Conservation (phyloP, 2,329 filamentous ascomycete species). For the Thelonectria olida region DNA sequence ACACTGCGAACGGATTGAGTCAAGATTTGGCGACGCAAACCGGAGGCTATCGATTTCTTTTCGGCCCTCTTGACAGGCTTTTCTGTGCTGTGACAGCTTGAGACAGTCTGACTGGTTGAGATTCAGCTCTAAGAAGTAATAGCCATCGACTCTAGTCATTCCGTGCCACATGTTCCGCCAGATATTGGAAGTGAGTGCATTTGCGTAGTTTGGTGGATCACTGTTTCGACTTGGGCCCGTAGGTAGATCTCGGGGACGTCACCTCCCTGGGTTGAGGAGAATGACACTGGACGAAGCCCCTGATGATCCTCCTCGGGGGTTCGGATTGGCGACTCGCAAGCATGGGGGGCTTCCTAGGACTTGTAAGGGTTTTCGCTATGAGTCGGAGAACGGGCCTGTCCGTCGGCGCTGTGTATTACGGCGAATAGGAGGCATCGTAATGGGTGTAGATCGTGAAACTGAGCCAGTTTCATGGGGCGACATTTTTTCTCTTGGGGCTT, state of each 20-base stretch:
- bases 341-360: conserved; percentile 1
- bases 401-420: neutral
- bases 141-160: conserved; percentile 6
- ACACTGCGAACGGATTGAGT: conserved; percentile 11
- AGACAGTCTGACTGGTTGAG: conserved; percentile 14
- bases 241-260: conserved; percentile 32
- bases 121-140: conserved; percentile 23
- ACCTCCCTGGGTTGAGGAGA: conserved; percentile 16
- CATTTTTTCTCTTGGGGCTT: conserved; percentile 11
- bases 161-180: conserved; percentile 21
- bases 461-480: conserved; percentile 32
- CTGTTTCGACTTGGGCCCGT: neutral
- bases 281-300: conserved; percentile 16
- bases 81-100: conserved; percentile 17
- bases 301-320: conserved; percentile 24
- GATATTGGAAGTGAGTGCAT: conserved; percentile 9
- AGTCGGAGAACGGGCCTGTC: neutral
- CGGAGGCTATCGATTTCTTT: conserved; percentile 7
- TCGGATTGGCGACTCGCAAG: conserved; percentile 11
- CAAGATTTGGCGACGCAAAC: conserved; percentile 11
- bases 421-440: neutral
- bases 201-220: neutral
- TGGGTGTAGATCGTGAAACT: conserved; percentile 34
- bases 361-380: neutral
- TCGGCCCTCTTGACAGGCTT: neutral